Percentiles rank a stretch among this genome's conserved stretches.
Evolutionary conservation across 2,329 filamentous ascomycete species (phyloP).

Genomic region (Aspergillus neotritici): DNA sequence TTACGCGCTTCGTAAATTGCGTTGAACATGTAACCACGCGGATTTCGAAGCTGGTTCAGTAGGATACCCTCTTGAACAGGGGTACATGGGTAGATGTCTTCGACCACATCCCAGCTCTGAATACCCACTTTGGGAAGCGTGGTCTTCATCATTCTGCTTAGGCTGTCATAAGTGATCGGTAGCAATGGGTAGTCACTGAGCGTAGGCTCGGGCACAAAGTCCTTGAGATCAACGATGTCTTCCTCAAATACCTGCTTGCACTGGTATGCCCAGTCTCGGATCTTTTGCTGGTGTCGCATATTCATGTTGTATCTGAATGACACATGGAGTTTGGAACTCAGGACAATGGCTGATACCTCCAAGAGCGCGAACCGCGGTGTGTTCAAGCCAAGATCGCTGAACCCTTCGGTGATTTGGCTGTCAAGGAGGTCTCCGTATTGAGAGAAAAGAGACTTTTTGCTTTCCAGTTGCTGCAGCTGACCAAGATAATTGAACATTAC

Average conservation of each 20-base stretch:
- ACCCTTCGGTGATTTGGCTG: slow-evolving; percentile 26
- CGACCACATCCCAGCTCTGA: slow-evolving; percentile 21
- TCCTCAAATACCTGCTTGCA: slow-evolving; percentile 36
- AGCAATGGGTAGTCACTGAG: slow-evolving; percentile 43
- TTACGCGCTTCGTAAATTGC: slow-evolving; percentile 31
- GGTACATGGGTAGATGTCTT: slow-evolving; percentile 35
- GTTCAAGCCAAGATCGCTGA: slow-evolving; percentile 41
- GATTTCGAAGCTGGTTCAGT: slow-evolving; percentile 33
- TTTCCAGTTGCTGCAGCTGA: slow-evolving; percentile 41
- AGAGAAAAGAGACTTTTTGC: slow-evolving; percentile 39
- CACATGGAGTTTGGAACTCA: slow-evolving; percentile 43
- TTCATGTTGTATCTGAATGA: slow-evolving; percentile 47
- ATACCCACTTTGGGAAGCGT: slow-evolving; percentile 35
- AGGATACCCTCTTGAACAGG: slow-evolving; percentile 35
- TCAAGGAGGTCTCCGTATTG: slow-evolving; percentile 34
- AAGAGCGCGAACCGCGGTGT: slow-evolving; percentile 46
- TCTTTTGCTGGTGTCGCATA: slow-evolving; percentile 41
- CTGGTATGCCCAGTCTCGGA: slow-evolving; percentile 40
- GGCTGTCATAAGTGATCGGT: slow-evolving; percentile 35
- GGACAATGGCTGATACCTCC: slow-evolving; percentile 47
- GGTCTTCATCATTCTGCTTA: slow-evolving; percentile 32
- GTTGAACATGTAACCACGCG: slow-evolving; percentile 33
- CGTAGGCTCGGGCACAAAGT: slow-evolving; percentile 29
- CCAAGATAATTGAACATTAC: slow-evolving; percentile 39
- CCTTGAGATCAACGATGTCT: slow-evolving; percentile 20